Evolutionary conservation across 75 land plant genomes (phyloP).

Genomic region (Selaginella tamariscina): DNA sequence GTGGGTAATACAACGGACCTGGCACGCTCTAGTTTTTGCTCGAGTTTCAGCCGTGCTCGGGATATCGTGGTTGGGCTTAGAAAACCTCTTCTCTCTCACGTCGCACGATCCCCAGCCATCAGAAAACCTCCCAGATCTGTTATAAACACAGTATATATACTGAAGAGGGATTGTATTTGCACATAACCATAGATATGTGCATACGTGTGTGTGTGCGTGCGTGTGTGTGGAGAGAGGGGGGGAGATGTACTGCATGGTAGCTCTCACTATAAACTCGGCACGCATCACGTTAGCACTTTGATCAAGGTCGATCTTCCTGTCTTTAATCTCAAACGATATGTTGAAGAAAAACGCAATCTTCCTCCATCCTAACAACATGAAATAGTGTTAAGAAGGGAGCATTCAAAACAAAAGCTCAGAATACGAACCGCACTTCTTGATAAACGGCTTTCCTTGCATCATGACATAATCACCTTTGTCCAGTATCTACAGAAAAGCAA

Average conservation of each 20-base stretch:
- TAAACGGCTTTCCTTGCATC: conserved; percentile 73
- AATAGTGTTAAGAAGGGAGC: not conserved
- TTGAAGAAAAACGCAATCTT: conserved; percentile 89
- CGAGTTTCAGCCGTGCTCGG: conserved; percentile 94
- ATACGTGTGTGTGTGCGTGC: too few relatives aligned
- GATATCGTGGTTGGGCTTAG: conserved; percentile 85
- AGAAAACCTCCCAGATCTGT: conserved; percentile 71
- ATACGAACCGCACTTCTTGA: conserved; percentile 59
- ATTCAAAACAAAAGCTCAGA: not conserved
- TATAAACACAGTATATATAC: not conserved
- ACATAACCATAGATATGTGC: too few relatives aligned
- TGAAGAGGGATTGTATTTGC: too few relatives aligned
- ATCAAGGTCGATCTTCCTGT: conserved; percentile 73
- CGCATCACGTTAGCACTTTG: conserved; percentile 62
- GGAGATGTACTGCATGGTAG: conserved; percentile 69
- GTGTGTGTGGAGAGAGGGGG: not conserved
- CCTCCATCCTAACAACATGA: conserved; percentile 63
- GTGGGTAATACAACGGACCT: too few relatives aligned
- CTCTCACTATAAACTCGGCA: conserved; percentile 85
- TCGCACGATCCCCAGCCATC: conserved; percentile 98
- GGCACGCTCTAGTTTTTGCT: conserved; percentile 87
- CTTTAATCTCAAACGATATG: conserved; percentile 79
- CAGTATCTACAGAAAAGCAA: conserved; percentile 42
- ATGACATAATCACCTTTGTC: conserved; percentile 64
- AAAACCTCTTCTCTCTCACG: conserved; percentile 61